A percentile compares a stretch with the other conserved stretches of the same genome.
Evolutionary conservation across 2,329 filamentous ascomycete genomes (phyloP).

Genomic region (Paraphaeosphaeria minitans): DNA sequence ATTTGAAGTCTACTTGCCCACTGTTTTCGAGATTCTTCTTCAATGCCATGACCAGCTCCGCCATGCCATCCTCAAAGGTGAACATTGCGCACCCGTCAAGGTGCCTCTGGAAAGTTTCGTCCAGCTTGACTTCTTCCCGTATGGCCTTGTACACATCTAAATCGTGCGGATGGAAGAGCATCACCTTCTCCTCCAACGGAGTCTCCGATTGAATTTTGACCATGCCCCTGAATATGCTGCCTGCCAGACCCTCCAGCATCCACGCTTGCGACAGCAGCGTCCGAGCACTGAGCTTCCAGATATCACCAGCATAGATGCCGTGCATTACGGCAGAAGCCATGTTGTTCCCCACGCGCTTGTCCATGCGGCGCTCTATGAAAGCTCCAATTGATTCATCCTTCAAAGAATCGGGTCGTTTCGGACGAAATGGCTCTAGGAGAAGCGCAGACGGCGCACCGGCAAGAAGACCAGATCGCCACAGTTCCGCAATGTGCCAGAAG

Average conservation of each 20-base stretch:
- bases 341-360: slow-evolving; percentile 68
- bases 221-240: slow-evolving; percentile 33
- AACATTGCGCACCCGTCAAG: slow-evolving; percentile 47
- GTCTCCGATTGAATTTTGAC: slow-evolving; percentile 25
- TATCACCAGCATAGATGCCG: slow-evolving; percentile 91
- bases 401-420: slow-evolving; percentile 42
- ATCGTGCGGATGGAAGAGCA: slow-evolving; percentile 30
- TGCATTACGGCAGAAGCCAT: slow-evolving; percentile 77
- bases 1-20: slow-evolving; percentile 48
- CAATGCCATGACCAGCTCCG: slow-evolving; percentile 46
- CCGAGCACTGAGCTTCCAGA: slow-evolving; percentile 77
- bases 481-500: slow-evolving; percentile 37
- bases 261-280: slow-evolving; percentile 61
- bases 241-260: slow-evolving; percentile 55
- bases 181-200: slow-evolving; percentile 3
- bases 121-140: slow-evolving; percentile 43
- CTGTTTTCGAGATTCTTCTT: slow-evolving; percentile 43
- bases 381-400: slow-evolving; percentile 74
- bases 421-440: slow-evolving; percentile 43
- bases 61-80: slow-evolving; percentile 52
- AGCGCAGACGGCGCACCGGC: slow-evolving; percentile 50
- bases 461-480: slow-evolving; percentile 63
- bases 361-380: slow-evolving; percentile 64
- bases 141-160: slow-evolving; percentile 29
- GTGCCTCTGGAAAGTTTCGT: slow-evolving; percentile 37